Evolutionary conservation across 805 yeast species (phyloP).

Genomic region (Metschnikowia rubicola): DNA sequence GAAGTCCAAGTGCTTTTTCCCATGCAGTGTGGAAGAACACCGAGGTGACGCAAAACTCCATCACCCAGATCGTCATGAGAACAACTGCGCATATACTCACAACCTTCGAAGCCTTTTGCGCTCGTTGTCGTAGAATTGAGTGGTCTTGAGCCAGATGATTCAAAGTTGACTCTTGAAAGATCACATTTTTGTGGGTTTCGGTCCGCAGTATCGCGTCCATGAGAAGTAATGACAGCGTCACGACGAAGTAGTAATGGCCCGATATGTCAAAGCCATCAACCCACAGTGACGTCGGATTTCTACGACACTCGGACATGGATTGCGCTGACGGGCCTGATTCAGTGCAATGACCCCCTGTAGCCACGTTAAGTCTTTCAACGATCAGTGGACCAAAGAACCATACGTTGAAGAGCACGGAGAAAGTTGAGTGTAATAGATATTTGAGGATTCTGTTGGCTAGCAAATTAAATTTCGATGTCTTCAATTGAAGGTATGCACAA

Average conservation of each 20-base stretch:
- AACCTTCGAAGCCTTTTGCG: background rate
- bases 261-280: slow-evolving; percentile 16
- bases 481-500: background rate
- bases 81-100: background rate
- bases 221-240: slow-evolving; percentile 12
- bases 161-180: background rate
- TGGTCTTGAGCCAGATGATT: background rate
- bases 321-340: background rate
- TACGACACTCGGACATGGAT: slow-evolving; percentile 6
- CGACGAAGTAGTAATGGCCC: slow-evolving; percentile 15
- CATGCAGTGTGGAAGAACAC: slow-evolving; percentile 15
- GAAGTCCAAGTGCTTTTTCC: slow-evolving; percentile 13
- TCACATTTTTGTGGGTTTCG: background rate
- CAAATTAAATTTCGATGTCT: background rate
- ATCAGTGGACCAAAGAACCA: slow-evolving; percentile 38
- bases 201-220: background rate
- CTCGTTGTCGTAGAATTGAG: background rate
- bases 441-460: slow-evolving; percentile 2
- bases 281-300: slow-evolving; percentile 7
- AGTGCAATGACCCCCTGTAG: slow-evolving; percentile 16
- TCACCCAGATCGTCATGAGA: slow-evolving; percentile 10
- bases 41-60: slow-evolving; percentile 15
- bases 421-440: slow-evolving; percentile 12
- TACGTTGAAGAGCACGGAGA: slow-evolving; percentile 13
- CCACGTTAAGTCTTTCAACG: slow-evolving; percentile 25